Evolutionary conservation across 345 rosid genomes (phyloP).

Genomic region (Eucalyptus sp.): DNA sequence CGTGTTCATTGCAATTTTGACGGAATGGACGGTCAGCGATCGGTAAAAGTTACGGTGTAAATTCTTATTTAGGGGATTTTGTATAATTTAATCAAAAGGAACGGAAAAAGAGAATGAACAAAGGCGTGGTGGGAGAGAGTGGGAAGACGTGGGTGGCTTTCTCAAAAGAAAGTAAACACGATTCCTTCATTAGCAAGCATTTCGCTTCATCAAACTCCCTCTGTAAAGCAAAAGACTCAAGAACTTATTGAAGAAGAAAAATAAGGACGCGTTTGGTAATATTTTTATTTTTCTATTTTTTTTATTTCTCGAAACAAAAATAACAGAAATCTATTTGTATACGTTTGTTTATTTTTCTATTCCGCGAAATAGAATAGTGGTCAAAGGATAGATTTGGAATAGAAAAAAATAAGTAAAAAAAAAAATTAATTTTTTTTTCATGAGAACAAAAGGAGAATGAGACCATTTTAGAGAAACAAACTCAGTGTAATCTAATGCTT

Average conservation of each 20-base stretch:
- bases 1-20: neutral
- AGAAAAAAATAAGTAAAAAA: rapidly evolving
- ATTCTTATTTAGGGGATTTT: neutral
- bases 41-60: neutral
- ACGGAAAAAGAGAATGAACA: neutral
- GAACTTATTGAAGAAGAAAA: neutral
- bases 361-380: rapidly evolving
- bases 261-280: too few relatives aligned
- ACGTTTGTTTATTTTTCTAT: too few relatives aligned
- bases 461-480: too few relatives aligned
- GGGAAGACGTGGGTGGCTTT: neutral
- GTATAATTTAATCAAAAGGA: neutral
- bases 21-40: neutral
- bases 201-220: neutral
- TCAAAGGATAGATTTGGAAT: rapidly evolving
- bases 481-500: neutral
- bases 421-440: neutral
- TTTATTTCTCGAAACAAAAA: too few relatives aligned
- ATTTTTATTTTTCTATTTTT: too few relatives aligned
- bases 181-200: neutral
- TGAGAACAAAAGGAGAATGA: neutral
- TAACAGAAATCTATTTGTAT: too few relatives aligned
- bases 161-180: neutral
- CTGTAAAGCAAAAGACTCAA: neutral
- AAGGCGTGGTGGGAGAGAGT: neutral